Percentiles rank a stretch among this genome's conserved stretches.
phyloP scores from a whole-genome alignment of 2,329 filamentous ascomycete genomes.

The Colletotrichum sidae region DNA sequence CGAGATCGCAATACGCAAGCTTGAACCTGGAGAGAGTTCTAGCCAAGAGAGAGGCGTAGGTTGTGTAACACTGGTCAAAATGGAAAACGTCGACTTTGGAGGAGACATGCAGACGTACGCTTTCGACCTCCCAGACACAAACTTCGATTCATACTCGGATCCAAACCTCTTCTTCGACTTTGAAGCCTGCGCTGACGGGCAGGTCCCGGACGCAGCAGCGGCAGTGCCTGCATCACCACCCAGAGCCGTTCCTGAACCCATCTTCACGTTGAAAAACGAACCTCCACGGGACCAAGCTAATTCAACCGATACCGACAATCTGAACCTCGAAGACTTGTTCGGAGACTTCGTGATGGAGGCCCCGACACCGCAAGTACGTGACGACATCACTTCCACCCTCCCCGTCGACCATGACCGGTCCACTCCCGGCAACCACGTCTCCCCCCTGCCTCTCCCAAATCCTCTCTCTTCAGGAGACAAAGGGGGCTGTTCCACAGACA shows the following conservation, averaged over 20 bases:
- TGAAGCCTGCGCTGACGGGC: constrained; percentile 19
- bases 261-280: no score
- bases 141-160: constrained; percentile 8
- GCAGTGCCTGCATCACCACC: background rate
- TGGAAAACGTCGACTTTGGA: background rate
- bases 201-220: background rate
- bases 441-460: background rate
- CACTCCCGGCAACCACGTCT: constrained; percentile 1
- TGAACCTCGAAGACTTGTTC: constrained; percentile 4
- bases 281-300: background rate
- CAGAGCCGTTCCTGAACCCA: no score
- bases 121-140: background rate
- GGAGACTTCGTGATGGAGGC: background rate
- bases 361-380: no score
- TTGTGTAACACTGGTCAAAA: background rate
- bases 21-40: no score
- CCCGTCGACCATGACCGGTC: background rate
- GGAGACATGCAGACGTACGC: background rate
- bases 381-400: background rate
- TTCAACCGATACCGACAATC: background rate
- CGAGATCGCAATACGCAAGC: no score
- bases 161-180: constrained; percentile 16
- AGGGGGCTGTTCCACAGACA: constrained; percentile 11
- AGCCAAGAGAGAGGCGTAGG: no score
- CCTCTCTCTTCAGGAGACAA: constrained; percentile 1